Evolutionary conservation across 495 filamentous ascomycete species (phyloP).

Genomic region (Aspergillus incahuasiensis): DNA sequence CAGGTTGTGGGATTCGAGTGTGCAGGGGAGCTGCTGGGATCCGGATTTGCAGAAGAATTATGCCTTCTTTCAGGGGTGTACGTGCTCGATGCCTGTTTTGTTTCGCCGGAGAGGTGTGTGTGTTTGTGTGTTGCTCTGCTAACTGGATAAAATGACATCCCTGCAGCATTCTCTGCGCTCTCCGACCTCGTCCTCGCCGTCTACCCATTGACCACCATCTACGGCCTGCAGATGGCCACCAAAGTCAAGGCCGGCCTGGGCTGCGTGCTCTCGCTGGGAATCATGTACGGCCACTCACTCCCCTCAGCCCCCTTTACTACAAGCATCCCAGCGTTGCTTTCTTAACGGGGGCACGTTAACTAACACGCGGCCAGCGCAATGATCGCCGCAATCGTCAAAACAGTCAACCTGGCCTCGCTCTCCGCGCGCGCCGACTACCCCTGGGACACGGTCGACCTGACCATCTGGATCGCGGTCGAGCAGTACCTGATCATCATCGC

Average conservation of each 20-base stretch:
- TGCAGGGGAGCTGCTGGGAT: slow-evolving; percentile 5
- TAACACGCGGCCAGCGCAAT: slow-evolving; percentile 1
- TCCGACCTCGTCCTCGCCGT: slow-evolving; percentile 10
- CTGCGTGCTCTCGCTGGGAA: slow-evolving; percentile 10
- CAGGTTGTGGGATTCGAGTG: slow-evolving; percentile 1
- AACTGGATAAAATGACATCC: too few species aligned
- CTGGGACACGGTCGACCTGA: slow-evolving; percentile 6
- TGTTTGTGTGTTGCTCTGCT: not conserved
- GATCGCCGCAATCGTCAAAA: slow-evolving; percentile 12
- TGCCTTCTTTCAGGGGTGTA: slow-evolving; percentile 14
- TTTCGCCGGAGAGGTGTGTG: too few species aligned
- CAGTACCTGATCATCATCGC: slow-evolving; percentile 13
- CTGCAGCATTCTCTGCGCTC: slow-evolving; percentile 9
- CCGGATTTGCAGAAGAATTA: slow-evolving; percentile 9
- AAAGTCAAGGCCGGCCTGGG: slow-evolving; percentile 12
- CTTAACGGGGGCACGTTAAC: too few species aligned
- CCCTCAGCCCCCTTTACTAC: not conserved
- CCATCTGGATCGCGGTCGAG: slow-evolving; percentile 11
- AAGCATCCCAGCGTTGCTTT: too few species aligned
- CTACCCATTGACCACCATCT: slow-evolving; percentile 11
- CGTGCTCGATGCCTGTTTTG: not conserved
- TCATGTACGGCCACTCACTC: slow-evolving; percentile 2
- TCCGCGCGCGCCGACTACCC: slow-evolving; percentile 1
- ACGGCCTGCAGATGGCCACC: slow-evolving; percentile 7
- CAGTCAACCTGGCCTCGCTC: slow-evolving; percentile 9